A percentile compares a stretch with the other conserved stretches of the same genome.
phyloP scores from a whole-genome alignment of 179 eudicot species.

The Spergularia azorica region DNA sequence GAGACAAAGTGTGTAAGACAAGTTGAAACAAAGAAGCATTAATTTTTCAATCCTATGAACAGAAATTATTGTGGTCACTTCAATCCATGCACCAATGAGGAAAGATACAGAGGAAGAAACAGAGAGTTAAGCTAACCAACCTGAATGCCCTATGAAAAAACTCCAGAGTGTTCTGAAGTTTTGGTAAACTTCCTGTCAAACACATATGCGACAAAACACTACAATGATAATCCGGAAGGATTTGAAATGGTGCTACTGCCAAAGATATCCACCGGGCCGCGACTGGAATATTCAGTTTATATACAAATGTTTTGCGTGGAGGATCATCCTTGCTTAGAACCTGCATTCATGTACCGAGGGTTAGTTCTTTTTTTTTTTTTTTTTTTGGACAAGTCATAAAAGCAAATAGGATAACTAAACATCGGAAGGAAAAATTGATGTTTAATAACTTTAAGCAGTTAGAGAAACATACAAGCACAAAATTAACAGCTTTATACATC shows the following conservation, averaged over 20 bases:
- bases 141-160: slow-evolving; percentile 89
- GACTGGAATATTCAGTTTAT: slow-evolving; percentile 76
- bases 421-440: background rate
- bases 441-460: background rate
- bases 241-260: slow-evolving; percentile 90
- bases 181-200: slow-evolving; percentile 57
- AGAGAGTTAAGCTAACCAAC: slow-evolving; percentile 33
- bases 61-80: slow-evolving; percentile 11
- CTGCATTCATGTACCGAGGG: slow-evolving; percentile 37
- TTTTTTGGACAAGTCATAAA: no score
- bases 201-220: slow-evolving; percentile 77
- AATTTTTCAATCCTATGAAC: background rate
- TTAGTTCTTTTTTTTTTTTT: no score
- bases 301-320: slow-evolving; percentile 82
- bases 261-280: slow-evolving; percentile 88
- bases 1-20: slow-evolving; percentile 5
- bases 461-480: background rate
- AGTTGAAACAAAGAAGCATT: background rate
- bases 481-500: background rate
- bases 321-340: slow-evolving; percentile 88
- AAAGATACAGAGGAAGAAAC: background rate
- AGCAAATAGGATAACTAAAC: background rate
- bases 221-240: slow-evolving; percentile 73
- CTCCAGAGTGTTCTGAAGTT: slow-evolving; percentile 67
- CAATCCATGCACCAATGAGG: background rate